Evolutionary conservation across 495 filamentous ascomycete species (phyloP), one percentile per base, ranked within the genome.

Genomic region (Oleoguttula mirabilis): DNA sequence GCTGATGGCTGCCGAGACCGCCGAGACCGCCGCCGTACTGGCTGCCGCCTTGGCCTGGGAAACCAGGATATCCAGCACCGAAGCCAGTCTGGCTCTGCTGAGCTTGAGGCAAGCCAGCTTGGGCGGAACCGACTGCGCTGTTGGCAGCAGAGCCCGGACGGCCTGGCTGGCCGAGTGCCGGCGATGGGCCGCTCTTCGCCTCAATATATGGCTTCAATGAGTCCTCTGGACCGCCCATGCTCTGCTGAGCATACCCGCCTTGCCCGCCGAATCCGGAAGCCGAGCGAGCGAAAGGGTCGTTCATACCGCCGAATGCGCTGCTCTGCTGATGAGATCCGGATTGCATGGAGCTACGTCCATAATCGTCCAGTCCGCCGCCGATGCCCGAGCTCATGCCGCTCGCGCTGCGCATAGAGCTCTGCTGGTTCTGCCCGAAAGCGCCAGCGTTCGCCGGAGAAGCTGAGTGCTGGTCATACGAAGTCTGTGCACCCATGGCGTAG

Each of bases 141-240:
- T 86, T 90, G 11, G 80, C 78, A 11, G 87, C 84, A 23, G 87
- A 93, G 15, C 84, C 85, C 12, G 87, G 86, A 43, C 87, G 81
- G 23, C 73, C 76, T 25, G 83, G 79, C 54, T 84, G 81, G 21
- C 75, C 77, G 21, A 93, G 73, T 5, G 84, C 84, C 21, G 87
- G 87, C 61, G 84, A 92, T 2, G 87, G 86, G 24, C 76, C 65
- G 54, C 60, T 52, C 65, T 92, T 90, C 19, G 70, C 60, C 21
- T 83, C 79, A 27, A 79, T 79, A 48, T 74, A 85, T 14, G 76
- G 74, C 68, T 93, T 93, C 55, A 88, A 63, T 1, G 81, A 65
- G 52, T 93, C 85, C 38, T 78, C 77, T 27, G 60, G 60, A 37
- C 67, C 69, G 25, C 35, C 44, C 42, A 43, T 50, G 37, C 41